Evolutionary conservation across 352 stramenopile genomes (phyloP), one percentile per base, ranked within the genome.

Genomic region (Pythium grandisporangium): DNA sequence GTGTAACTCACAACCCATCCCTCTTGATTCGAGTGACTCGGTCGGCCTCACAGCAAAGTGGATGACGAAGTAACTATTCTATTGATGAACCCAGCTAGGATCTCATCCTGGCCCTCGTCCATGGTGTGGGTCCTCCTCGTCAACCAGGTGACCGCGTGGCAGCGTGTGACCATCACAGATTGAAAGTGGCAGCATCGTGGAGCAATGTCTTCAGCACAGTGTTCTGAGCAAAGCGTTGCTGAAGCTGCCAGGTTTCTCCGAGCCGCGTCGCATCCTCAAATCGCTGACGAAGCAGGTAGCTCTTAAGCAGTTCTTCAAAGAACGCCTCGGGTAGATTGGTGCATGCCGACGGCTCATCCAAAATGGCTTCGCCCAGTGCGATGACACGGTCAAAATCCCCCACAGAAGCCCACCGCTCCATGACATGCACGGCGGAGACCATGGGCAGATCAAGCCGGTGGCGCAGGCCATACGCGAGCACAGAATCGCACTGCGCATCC

Each of bases 221-320:
- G 36, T 44, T 43, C 14, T 29, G 10, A 16, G n/a, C 17, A 20
- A 27, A 42, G 12, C 22, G n/a, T 11, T 22, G 8, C 12, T 26
- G n/a, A 10, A 25, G 36, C 20, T 6, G n/a, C 36, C 14, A 21
- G 4, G n/a, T 27, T 2, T 45, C 45, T 29, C 29, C 45, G 2
- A 53, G 8, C 13, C 22, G 23, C 14, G 32, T 14, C 20, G 45
- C 30, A 6, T 53, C 37, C 5, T 40, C 37, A 17, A 46, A 53
- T 2, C 37, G 45, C 22, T 53, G 16, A 17, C 45, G 26, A n/a
- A 46, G 27, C 7, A 46, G 29, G 17, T 53, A 45, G 17, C 45
- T 26, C 27, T 8, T 45, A 2, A 53, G 37, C 27, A 53, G 37
- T 13, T 14, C 26, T 24, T 53, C 45, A 24, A 53, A 53, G 20